Evolutionary conservation across 176 grass and related monocot genomes (phyloP).

Genomic region (Ensete glaucum): DNA sequence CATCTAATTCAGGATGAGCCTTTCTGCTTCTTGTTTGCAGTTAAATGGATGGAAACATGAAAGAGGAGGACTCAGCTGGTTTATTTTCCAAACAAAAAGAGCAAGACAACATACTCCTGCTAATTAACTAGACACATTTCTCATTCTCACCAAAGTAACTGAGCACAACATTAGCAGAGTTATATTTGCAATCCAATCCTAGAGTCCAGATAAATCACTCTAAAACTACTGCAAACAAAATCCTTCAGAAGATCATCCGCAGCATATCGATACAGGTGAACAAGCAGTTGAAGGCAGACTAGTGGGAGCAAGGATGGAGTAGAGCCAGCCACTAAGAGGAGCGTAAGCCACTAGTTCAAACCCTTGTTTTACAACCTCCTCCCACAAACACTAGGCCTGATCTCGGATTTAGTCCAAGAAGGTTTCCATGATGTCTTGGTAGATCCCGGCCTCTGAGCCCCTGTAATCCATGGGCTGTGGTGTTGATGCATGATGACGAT

Average conservation of each 20-base stretch:
- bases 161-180: not conserved
- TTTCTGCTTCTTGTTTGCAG: too few relatives aligned
- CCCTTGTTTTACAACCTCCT: not conserved
- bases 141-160: too few relatives aligned
- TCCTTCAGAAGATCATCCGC: too few relatives aligned
- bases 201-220: slow-evolving; percentile 1
- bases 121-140: too few relatives aligned
- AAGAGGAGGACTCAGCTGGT: not conserved
- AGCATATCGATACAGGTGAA: too few relatives aligned
- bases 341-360: not conserved
- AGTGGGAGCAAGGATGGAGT: too few relatives aligned
- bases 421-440: slow-evolving; percentile 92
- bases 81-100: not conserved
- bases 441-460: slow-evolving; percentile 66
- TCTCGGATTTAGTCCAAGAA: slow-evolving; percentile 63
- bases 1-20: too few relatives aligned
- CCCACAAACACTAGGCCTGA: not conserved
- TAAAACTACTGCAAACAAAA: not conserved
- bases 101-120: not conserved
- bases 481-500: not conserved
- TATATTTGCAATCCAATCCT: slow-evolving; percentile 7
- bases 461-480: slow-evolving; percentile 66
- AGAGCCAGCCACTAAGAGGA: too few relatives aligned
- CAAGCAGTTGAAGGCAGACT: too few relatives aligned
- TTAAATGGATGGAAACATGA: too few relatives aligned